Evolutionary conservation across 1,284 basidiomycete species (phyloP).

Genomic region (Trichosporon asahii): DNA sequence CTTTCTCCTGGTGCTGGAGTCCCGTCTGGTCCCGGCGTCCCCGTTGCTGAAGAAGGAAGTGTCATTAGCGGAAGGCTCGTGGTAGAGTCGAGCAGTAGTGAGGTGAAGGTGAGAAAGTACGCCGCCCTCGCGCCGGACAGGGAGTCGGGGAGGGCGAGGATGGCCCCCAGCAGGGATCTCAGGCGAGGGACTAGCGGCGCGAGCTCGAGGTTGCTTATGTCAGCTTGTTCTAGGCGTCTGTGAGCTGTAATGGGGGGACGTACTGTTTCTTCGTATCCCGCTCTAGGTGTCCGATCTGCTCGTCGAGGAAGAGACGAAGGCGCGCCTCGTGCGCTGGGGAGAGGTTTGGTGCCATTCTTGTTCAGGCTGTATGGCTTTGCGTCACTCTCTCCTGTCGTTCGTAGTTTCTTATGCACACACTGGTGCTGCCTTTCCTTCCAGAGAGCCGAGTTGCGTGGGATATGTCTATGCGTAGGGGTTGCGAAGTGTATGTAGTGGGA

Average conservation of each 20-base stretch:
- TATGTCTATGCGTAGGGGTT: no score
- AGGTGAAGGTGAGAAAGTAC: conserved; percentile 35
- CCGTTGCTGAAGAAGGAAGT: neutral
- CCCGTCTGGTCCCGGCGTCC: neutral
- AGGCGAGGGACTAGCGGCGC: conserved; percentile 28
- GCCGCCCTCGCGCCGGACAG: conserved; percentile 27
- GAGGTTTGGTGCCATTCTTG: conserved; percentile 14
- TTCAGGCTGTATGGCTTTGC: no score
- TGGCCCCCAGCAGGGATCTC: conserved; percentile 27
- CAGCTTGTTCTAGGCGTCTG: neutral
- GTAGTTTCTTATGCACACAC: neutral
- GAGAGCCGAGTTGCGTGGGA: no score
- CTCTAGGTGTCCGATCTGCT: conserved; percentile 28
- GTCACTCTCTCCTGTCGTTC: neutral
- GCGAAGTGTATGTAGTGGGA: no score
- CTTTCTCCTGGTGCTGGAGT: no score
- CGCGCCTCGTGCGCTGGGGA: conserved; percentile 27
- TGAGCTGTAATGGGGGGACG: conserved; percentile 4
- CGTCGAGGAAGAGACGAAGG: conserved; percentile 34
- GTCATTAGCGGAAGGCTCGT: conserved; percentile 27
- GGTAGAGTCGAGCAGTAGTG: conserved; percentile 26
- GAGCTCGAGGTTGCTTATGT: conserved; percentile 26
- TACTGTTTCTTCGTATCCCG: conserved; percentile 39
- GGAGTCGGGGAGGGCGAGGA: conserved; percentile 35
- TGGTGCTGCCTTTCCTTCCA: no score